Evolutionary conservation across 169 alveolate genomes (phyloP), one percentile per base, ranked within the genome.

Genomic region (Cytauxzoon felis): DNA sequence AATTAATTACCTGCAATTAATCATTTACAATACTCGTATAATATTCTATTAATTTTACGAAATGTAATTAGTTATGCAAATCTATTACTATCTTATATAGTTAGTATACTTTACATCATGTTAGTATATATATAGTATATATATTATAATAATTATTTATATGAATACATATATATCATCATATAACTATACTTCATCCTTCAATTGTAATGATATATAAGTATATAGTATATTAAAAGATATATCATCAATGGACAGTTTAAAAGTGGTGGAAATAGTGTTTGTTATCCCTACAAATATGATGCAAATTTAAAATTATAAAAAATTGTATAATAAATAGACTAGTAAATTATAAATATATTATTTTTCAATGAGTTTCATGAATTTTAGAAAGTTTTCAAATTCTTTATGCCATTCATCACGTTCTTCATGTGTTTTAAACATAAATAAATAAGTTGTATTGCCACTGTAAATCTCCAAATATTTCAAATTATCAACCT

Each of bases 381-480:
- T 67, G 38, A 48, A 54, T 68, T 79, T 84, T 56, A 49, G 50
- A 47, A 84, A 79, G n/a, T 73, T 54, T 43, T 84, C 88, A 32
- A 84, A 68, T 43, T 79, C 70, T 36, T 48, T 79, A 56, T 84
- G 91, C 91, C 91, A 84, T 56, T 78, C 63, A 38, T 78, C 91
- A 34, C 91, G 61, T 36, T 84, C 91, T 21, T 78, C 88, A 19
- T 81, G 32, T 2, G 91, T 78, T 58, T 78, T 84, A 73, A 84
- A 84, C 66, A 56, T 63, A 62, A 84, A 79, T 29, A 80, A 43
- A 40, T 71, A 84, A n/a, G 72, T 47, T 41, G 60, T 75, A 49
- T 76, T 79, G 52, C 87, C 80, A 18, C 69, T 87, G 32, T 80
- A 38, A 42, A 84, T 78, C 49, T 84, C 91, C 48, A 84, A 56